Evolutionary conservation across 768 basidiomycete species (phyloP), one percentile per base, ranked within the genome.

Genomic region (Leucocoprinus birnbaumii): DNA sequence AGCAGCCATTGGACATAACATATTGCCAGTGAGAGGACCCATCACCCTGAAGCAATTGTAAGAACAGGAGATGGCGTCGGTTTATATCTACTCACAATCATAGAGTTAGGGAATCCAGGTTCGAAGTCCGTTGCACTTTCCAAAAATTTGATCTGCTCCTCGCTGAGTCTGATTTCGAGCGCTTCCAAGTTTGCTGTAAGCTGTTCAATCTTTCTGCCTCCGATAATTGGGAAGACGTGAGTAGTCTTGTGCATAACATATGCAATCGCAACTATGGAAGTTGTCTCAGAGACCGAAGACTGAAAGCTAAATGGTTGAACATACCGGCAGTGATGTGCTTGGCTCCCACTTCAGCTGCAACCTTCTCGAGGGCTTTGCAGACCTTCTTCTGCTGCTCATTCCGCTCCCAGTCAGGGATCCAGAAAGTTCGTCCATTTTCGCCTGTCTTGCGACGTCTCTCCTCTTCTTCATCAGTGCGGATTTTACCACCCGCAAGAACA

Each of bases 211-310:
- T 81, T 83, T 43, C 78, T 70, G 3, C 76, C 76, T 9, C 78
- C 78, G 22, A 79, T 62, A 42, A 80, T 70, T 0, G 78, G 79
- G 67, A 82, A 81, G 0, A 80, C 79, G 48, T 74, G 79, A 0
- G 76, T 75, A 7, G 76, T 68, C 65, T 82, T 84, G 48, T 80
- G 78, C 66, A 83, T 64, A n/a, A 82, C 61, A 53, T 80, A 80
- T 8, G 79, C 78, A 56, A 82, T 74, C 6, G 78, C 78, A 22
- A 80, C 79, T 76, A 40, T 8, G 24, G 11, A 31, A 31, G 9
- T 34, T 38, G 47, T 40, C 55, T 42, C 38, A 34, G 35, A 53
- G 18, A 38, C 5, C 11, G 31, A 31, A 31, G 31, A 11, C 31
- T 31, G 5, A 31, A 31, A 31, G 11, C 11, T 31, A n/a, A 9